Conservation (phyloP, 768 basidiomycete species). For the Kwoniella sp. region DNA sequence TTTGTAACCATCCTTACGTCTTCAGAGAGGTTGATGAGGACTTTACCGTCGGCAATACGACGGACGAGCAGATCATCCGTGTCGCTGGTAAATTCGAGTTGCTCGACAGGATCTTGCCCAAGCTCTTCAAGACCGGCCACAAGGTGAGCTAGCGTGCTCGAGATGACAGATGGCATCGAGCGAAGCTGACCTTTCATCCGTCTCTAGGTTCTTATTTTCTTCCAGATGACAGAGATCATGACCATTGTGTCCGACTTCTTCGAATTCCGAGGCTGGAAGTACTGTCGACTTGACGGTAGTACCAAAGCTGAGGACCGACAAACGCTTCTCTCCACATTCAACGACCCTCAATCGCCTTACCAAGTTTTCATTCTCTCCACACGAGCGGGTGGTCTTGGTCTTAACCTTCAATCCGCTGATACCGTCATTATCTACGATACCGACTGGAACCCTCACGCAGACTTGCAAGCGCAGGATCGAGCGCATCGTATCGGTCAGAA, state of each 20-base stretch:
- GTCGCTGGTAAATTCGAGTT: conserved; percentile 92
- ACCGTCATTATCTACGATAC: conserved; percentile 78
- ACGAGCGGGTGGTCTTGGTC: conserved; percentile 85
- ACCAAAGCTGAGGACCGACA: conserved; percentile 96
- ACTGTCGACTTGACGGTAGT: conserved; percentile 91
- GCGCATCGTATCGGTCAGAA: conserved; percentile 99
- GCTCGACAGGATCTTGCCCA: conserved; percentile 85
- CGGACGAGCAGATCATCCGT: conserved; percentile 82
- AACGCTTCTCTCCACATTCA: conserved; percentile 79
- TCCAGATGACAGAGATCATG: conserved; percentile 99
- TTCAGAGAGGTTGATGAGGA: conserved; percentile 95
- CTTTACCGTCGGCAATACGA: conserved; percentile 76
- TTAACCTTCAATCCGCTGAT: conserved; percentile 94
- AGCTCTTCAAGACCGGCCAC: conserved; percentile 89
- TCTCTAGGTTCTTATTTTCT: conserved; percentile 88
- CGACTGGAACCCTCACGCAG: conserved; percentile 92
- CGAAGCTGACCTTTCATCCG: not conserved
- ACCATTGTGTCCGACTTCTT: conserved; percentile 96
- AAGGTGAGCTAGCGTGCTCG: conserved; percentile 61
- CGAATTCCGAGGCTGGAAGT: conserved; percentile 80
- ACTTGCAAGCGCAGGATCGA: conserved; percentile 98
- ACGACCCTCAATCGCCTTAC: conserved; percentile 82
- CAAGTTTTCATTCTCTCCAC: conserved; percentile 93
- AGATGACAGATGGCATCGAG: not conserved
- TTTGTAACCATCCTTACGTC: conserved; percentile 95